These are phyloP conservation scores for Metarhizium sp. DNA, from an alignment of 2,329 filamentous ascomycete species.

Conservation along the genomic window DNA sequence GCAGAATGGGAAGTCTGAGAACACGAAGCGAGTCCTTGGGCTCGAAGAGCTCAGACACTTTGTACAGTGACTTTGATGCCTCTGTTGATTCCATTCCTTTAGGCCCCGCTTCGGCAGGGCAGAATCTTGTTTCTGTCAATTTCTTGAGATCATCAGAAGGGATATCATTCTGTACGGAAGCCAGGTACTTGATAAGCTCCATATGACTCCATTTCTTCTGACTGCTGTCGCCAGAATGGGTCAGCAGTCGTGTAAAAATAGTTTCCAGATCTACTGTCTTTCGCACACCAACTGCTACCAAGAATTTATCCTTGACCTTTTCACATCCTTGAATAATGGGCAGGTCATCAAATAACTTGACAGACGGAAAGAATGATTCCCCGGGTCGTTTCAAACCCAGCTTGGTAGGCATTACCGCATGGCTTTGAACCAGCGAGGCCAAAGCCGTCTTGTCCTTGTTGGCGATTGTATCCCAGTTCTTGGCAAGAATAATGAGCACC, in stretches of 20 bases:
- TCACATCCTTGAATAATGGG: slow-evolving; percentile 69
- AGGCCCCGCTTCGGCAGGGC: slow-evolving; percentile 63
- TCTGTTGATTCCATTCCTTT: slow-evolving; percentile 44
- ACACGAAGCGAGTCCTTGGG: slow-evolving; percentile 61
- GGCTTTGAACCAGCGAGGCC: slow-evolving; percentile 51
- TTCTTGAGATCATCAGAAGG: slow-evolving; percentile 71
- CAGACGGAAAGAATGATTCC: slow-evolving; percentile 87
- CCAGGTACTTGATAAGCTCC: slow-evolving; percentile 87
- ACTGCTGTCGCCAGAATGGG: slow-evolving; percentile 40
- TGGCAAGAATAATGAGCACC: slow-evolving; percentile 72
- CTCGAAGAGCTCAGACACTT: slow-evolving; percentile 71
- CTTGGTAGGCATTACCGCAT: slow-evolving; percentile 81
- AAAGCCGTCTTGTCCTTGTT: slow-evolving; percentile 56
- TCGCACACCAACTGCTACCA: slow-evolving; percentile 71
- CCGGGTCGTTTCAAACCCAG: slow-evolving; percentile 76
- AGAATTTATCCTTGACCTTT: slow-evolving; percentile 82
- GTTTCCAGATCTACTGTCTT: slow-evolving; percentile 93
- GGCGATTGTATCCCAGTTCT: slow-evolving; percentile 78
- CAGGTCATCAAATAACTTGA: slow-evolving; percentile 90
- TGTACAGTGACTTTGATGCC: slow-evolving; percentile 49
- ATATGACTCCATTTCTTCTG: slow-evolving; percentile 79
- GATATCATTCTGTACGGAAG: slow-evolving; percentile 84
- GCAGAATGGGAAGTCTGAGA: slow-evolving; percentile 65
- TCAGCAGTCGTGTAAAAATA: slow-evolving; percentile 80
- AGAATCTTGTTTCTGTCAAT: slow-evolving; percentile 69